Conservation (phyloP, 2,329 filamentous ascomycete genomes). For the Pezicula radicicola region DNA sequence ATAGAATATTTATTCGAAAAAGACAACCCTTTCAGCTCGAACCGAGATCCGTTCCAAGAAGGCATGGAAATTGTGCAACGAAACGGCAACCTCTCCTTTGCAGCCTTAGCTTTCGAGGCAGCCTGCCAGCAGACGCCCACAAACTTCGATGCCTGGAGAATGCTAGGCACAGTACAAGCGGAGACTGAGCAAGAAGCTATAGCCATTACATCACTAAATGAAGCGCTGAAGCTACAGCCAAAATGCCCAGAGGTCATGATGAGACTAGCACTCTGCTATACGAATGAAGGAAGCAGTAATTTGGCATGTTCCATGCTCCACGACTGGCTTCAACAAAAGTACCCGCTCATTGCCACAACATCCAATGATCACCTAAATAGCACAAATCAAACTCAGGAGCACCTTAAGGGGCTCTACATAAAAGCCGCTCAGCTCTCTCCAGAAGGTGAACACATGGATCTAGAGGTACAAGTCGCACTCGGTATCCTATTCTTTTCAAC, state of each 20-base stretch:
- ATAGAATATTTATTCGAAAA: background rate
- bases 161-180: constrained; percentile 3
- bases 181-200: background rate
- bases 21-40: background rate
- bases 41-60: background rate
- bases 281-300: constrained; percentile 2
- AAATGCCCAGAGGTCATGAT: background rate
- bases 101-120: constrained; percentile 4
- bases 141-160: constrained; percentile 1
- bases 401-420: constrained; percentile 2
- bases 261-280: constrained; percentile 3
- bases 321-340: constrained; percentile 3
- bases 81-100: constrained; percentile 2
- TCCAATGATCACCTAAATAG: background rate
- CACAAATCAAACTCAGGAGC: background rate
- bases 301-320: background rate
- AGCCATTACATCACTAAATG: constrained; percentile 3
- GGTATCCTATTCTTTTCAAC: constrained; percentile 4
- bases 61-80: constrained; percentile 1
- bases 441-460: background rate
- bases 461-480: constrained; percentile 4
- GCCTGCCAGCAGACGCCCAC: background rate
- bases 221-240: constrained; percentile 2
- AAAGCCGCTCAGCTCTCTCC: constrained; percentile 1
- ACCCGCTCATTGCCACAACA: background rate